Evolutionary conservation across 176 grass and related monocot species (phyloP), one percentile per base, ranked within the genome.

Genomic region (Tuctoria greenei): DNA sequence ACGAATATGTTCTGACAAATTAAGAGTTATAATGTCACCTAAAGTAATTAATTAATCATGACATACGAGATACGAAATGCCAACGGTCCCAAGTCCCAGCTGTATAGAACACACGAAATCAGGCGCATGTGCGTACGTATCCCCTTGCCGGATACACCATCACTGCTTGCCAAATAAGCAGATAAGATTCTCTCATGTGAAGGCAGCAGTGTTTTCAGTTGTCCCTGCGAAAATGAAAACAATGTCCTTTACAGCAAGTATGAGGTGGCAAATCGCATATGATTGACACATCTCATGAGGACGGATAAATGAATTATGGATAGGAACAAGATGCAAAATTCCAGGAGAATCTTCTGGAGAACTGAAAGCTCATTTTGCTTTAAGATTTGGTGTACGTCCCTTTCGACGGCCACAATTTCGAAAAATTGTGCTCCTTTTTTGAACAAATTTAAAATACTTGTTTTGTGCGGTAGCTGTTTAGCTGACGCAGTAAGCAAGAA

Each of bases 251-350:
- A 74, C 70, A 80, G 64, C 56, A 55, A 70, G 69, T 14, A 16
- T 80, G 81, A 70, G 81, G 64, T 75, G 75, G 75, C 86, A 15
- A 84, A 74, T 75, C 8, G 28, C 21, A 56, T 58, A 80, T 75
- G 69, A 64, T 83, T 34, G 69, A 9, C 45, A 55, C 20, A 62
- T 10, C 43, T 55, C 64, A 40, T 70, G 37, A 24, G 20, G 4
- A 47, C 45, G 14, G 56, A 45, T 17, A 79, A 46, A 61, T 16
- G 24, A 38, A 61, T 21, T 40, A 36, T n/a, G 62, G 62, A 74
- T 70, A 79, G 26, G 74, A 64, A 57, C 55, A 69, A 66, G 50
- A 56, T 38, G 43, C 75, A 79, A 56, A 79, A 79, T 28, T 80
- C 37, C 70, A 80, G 55, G 28, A 21, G 67, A 69, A 79, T 24